Evolutionary conservation across 75 land plant genomes (phyloP), one percentile per base, ranked within the genome.

Genomic region (Picea sitchensis): DNA sequence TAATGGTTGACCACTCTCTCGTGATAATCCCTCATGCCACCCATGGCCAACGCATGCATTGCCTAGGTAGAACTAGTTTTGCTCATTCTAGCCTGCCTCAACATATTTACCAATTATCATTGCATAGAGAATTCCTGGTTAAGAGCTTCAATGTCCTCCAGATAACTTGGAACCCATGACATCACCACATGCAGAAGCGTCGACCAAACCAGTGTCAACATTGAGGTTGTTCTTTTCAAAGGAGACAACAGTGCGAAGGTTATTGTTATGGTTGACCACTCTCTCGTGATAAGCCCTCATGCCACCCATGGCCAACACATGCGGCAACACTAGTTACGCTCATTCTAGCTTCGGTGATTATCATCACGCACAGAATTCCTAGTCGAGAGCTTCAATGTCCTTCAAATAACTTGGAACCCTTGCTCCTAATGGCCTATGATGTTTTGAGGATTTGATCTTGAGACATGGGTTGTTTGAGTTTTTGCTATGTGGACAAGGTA

Each of bases 161-260:
- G 26, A 26, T 26, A 26, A 26, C 26, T 26, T 26, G 26, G 26
- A 26, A 26, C 26, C 26, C 38, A 95, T 95, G 71, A 95, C 96
- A 83, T 95, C 98, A 8, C 98, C 98, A 59, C 96, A 95, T 4
- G 98, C 96, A 2, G 98, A 96, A 8, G 98, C 98, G 1, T 96
- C 96, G 7, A 95, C 98, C 18, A 95, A 80, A 14, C 98, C 98
- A 5, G 98, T 95, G 26, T 95, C 96, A 6, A 95, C 96, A 20
- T 76, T 54, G n/a, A 93, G 93, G 58, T 95, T 95, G 58, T 81
- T 85, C 83, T 93, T 93, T 78, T 95, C 95, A 78, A 95, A 95
- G 30, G 96, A 89, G 0, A 95, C 98, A 21, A 95, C 96, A 84
- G 93, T 95, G 38, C 95, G 80, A 2, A 95, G 98, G 79, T 95